Evolutionary conservation across 768 basidiomycete species (phyloP), one percentile per base, ranked within the genome.

Genomic region (Galerina sulciceps): DNA sequence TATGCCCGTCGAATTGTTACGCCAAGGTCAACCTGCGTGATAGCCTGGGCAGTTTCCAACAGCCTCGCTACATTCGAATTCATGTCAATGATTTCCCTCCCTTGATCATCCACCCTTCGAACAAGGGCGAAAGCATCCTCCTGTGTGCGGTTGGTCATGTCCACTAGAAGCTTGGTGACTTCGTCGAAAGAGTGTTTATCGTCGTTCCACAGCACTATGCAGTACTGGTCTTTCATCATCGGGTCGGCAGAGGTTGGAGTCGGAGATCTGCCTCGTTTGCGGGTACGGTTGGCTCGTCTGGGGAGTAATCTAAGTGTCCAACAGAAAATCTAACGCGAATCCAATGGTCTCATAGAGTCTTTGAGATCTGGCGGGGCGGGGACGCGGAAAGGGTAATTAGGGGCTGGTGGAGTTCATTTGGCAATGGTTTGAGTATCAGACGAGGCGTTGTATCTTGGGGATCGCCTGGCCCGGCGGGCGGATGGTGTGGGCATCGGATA

Each of bases 111-210:
- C 52, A 94, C 82, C 38, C 80, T 74, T 45, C 84, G 79, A 0
- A 83, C 85, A 38, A 87, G 72, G 1, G 76, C 80, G 0, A 74
- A 65, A 0, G 91, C 90, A 26, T 89, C 86, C 38, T 85, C 85
- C 18, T 75, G 73, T 9, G 85, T 73, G 18, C 82, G 80, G 55
- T 75, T 75, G 0, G 81, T 80, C 66, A 81, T 72, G 44, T 90
- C 90, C 57, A 81, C 79, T 6, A 93, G 74, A 41, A 94, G 81
- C 59, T 85, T 83, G 61, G 89, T 89, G 53, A 97, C 88, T 67
- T 99, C 94, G 50, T 90, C 88, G 66, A 89, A 91, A 0, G 93
- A 94, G 73, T 98, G 97, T 65, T 96, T 96, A 73, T 99, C 97
- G 72, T 97, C 96, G 75, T 96, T 95, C 95, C 95, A 98, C 4